Base-by-base conservation (phyloP, 208 protist species). In the Novymonas esmeraldas region DNA sequence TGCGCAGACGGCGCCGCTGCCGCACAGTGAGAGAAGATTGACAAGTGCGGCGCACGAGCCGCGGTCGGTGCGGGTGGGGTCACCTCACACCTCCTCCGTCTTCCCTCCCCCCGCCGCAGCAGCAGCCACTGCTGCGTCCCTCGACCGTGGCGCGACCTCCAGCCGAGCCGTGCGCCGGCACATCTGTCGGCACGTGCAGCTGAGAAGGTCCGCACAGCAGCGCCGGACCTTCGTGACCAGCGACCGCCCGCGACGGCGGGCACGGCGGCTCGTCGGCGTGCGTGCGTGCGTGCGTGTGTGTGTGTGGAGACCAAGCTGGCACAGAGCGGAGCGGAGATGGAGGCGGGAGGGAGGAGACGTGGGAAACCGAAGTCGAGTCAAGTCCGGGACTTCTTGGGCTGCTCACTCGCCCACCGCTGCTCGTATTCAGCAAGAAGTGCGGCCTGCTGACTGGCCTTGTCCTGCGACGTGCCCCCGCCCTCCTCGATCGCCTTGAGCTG, bases 401-500 rank as follows among this genome's bases (percentile, higher is more conserved):
- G n/a, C 5, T 73, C 67, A 6, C 50, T 39, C 29, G 34, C 46
- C 67, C 67, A 73, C 51, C 45, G 22, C 20, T 49, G 58, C 41
- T 73, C 34, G 33, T 61, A 64, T 13, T 28, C 33, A 10, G 44
- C 31, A 18, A 73, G 50, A 28, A 73, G 45, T 26, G 56, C 41
- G 26, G 28, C 39, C 41, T 31, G 13, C 31, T 33, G 26, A 26
- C 56, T 45, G 31, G 39, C 58, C 33, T 61, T 73, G 3, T n/a
- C 39, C 24, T 45, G 34, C 18, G 22, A 48, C 7, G 67, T 16
- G 11, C 48, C 58, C 4, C 49, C 67, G 31, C 50, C 54, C 13
- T 65, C 41, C 24, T 51, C 58, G 18, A 73, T 61, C 7, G 54
- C 57, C 29, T 59, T 29, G 26, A 73, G 50, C 39, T 63, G 54